Base-by-base conservation (phyloP, 768 basidiomycete genomes). In the Scleroderma bovista region DNA sequence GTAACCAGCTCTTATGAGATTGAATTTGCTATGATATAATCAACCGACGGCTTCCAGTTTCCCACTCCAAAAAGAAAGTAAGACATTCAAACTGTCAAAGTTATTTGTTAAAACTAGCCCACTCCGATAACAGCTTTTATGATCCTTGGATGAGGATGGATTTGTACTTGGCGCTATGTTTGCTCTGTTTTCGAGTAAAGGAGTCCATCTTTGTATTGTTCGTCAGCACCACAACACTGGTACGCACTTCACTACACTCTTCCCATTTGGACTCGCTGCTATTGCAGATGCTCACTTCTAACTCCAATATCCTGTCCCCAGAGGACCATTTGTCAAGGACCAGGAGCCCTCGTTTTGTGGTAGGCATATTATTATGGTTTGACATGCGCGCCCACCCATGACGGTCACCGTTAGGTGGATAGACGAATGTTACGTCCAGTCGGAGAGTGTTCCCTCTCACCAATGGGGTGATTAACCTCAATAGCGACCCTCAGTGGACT, bases 281-380 rank as follows among this genome's bases (percentile, higher is more conserved):
- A 63, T 69, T 37, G 81, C 72, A 26, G 71, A 69, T 43, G 89
- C 88, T 9, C 91, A 94, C 66, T 93, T 93, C 69, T 83, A 86
- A 56, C 72, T 93, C 38, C 77, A 84, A 58, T 92, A 79, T 64
- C 92, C 91, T 16, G 56, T 72, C 1, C 83, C 88, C 12, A 75
- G 91, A 42, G 92, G 91, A 2, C 61, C 57, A 0, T 93, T 93
- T 62, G 74, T 74, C 47, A 76, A 83, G 48, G 69, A 75, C 46
- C 58, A 72, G 15, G 85, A 88, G 55, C 71, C 74, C 12, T 67
- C 58, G 2, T 86, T 88, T 60, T 91, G 91, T 60, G 88, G 87
- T 86, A 53, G 37, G 76, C 64, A 20, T 2, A 8, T 24, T 23
- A 31, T 24, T 6, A 6, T 44, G 37, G 5, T 23, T 17, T 23